phyloP scores from a whole-genome alignment of 805 yeast genomes.

The Wickerhamomyces strasburgensis region DNA sequence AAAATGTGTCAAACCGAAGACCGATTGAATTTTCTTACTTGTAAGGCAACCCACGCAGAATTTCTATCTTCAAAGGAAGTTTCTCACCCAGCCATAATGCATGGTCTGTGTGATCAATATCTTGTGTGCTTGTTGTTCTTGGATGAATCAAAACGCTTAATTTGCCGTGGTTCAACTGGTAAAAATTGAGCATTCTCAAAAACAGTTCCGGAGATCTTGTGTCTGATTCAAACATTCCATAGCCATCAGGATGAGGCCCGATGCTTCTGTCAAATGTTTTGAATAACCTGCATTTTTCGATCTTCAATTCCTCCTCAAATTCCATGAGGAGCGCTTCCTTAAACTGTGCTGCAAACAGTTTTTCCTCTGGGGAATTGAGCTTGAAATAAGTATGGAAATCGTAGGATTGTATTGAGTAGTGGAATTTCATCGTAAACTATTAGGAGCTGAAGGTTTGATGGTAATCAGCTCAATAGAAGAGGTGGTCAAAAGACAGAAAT shows the following conservation, averaged over 20 bases:
- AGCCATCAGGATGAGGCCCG: conserved; percentile 50
- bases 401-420: conserved; percentile 33
- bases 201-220: conserved; percentile 42
- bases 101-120: conserved; percentile 45
- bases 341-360: conserved; percentile 31
- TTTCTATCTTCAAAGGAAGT: conserved; percentile 18
- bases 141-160: conserved; percentile 56
- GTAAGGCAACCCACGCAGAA: background rate
- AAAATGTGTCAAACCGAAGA: no score
- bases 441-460: no score
- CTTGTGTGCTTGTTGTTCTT: conserved; percentile 32
- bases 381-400: conserved; percentile 54
- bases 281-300: conserved; percentile 38
- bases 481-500: no score
- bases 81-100: conserved; percentile 57
- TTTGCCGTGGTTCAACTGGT: conserved; percentile 46
- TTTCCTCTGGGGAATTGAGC: conserved; percentile 25
- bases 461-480: no score
- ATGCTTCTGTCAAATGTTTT: conserved; percentile 43
- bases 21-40: background rate
- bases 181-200: conserved; percentile 42
- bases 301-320: conserved; percentile 35
- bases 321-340: conserved; percentile 36
- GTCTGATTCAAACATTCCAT: conserved; percentile 55
- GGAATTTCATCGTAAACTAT: conserved; percentile 20